These are phyloP conservation scores for Colletotrichum tropicale DNA, from an alignment of 2,329 filamentous ascomycete species.

Conservation along the genomic window DNA sequence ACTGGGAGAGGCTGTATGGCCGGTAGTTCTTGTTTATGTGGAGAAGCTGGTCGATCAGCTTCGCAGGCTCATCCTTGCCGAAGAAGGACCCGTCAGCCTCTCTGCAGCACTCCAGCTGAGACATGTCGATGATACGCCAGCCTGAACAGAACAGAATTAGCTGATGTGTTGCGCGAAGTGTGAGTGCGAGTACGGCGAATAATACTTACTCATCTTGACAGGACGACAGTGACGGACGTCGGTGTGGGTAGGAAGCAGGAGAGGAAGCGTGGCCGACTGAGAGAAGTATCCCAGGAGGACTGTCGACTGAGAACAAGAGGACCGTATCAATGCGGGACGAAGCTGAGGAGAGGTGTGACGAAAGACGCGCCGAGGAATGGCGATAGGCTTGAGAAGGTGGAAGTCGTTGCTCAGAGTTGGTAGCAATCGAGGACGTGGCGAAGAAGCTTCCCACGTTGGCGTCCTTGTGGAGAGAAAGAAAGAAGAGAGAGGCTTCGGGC, in stretches of 20 bases:
- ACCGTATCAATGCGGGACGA: background rate
- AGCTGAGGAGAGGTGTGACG: background rate
- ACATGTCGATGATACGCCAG: background rate
- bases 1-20: background rate
- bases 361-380: background rate
- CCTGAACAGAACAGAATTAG: background rate
- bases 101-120: background rate
- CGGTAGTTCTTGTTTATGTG: background rate
- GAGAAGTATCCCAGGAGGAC: background rate
- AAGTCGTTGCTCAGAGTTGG: background rate
- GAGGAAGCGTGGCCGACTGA: fast-evolving
- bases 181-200: fast-evolving
- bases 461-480: background rate
- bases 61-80: background rate
- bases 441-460: background rate
- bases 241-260: fast-evolving
- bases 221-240: background rate
- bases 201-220: background rate
- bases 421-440: background rate
- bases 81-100: background rate
- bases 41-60: background rate
- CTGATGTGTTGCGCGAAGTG: background rate
- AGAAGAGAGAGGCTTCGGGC: background rate
- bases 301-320: background rate
- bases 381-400: background rate